Conservation (phyloP, 2,329 filamentous ascomycete genomes). For the Sporothrix globosa region DNA sequence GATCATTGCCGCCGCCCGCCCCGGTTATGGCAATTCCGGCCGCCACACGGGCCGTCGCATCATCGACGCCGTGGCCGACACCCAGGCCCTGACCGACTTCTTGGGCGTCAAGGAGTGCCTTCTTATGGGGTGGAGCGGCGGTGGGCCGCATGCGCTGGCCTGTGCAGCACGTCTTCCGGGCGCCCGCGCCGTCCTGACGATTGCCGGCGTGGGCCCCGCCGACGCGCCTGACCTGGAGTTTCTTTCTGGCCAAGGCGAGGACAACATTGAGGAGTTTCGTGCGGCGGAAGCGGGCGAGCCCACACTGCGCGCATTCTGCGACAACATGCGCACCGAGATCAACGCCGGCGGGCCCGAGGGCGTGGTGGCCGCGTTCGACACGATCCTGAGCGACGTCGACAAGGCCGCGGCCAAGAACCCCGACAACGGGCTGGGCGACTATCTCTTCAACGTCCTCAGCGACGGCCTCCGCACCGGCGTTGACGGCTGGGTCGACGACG, state of each 20-base stretch:
- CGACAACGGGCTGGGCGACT: not conserved
- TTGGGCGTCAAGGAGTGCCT: constrained; percentile 21
- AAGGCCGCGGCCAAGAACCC: not conserved
- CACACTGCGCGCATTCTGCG: constrained; percentile 12
- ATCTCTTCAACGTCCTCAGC: not conserved
- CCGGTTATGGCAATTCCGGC: not conserved
- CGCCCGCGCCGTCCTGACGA: constrained; percentile 7
- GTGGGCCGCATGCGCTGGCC: constrained; percentile 19
- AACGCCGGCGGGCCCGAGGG: not conserved
- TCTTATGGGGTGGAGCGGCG: constrained; percentile 14
- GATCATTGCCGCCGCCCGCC: constrained; percentile 15
- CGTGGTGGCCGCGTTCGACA: not conserved
- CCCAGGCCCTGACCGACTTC: constrained; percentile 1
- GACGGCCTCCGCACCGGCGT: constrained; percentile 13
- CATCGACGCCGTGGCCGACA: constrained; percentile 13
- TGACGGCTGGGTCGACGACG: constrained; percentile 26
- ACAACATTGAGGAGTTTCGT: constrained; percentile 21
- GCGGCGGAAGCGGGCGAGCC: not conserved
- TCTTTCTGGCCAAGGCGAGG: constrained; percentile 22
- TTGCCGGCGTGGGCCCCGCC: constrained; percentile 20
- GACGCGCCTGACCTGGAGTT: constrained; percentile 22
- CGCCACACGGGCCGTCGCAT: not conserved
- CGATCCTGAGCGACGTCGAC: constrained; percentile 23
- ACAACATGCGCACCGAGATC: not conserved
- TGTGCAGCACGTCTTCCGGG: constrained; percentile 13